Evolutionary conservation across 2,329 filamentous ascomycete species (phyloP).

Genomic region (Metarhizium album): DNA sequence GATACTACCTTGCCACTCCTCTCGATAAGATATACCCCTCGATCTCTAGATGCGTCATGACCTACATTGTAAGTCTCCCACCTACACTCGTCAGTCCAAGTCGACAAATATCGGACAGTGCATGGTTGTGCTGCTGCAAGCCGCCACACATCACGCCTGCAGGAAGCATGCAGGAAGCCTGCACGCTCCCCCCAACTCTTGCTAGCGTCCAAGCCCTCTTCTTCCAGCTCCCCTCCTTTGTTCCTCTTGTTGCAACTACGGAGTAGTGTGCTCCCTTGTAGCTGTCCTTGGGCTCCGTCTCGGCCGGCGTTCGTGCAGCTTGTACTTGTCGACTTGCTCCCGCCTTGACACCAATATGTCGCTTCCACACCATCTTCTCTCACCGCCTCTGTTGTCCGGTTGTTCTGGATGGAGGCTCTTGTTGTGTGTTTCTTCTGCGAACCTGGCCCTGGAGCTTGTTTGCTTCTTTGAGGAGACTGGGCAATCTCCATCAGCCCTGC

Average conservation of each 20-base stretch:
- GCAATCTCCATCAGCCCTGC: constrained; percentile 1
- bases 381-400: constrained; percentile 6
- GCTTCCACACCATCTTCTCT: constrained; percentile 7
- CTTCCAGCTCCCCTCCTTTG: not conserved
- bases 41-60: constrained; percentile 23
- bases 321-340: not conserved
- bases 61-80: constrained; percentile 27
- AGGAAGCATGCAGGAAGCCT: constrained; percentile 1
- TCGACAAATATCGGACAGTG: constrained; percentile 7
- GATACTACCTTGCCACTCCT: not conserved
- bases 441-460: not conserved
- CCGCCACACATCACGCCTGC: constrained; percentile 7
- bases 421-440: constrained; percentile 5
- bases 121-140: constrained; percentile 10
- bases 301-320: constrained; percentile 2
- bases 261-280: not conserved
- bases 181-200: constrained; percentile 1
- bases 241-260: constrained; percentile 1
- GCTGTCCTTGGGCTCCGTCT: constrained; percentile 1
- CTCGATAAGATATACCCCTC: constrained; percentile 12
- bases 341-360: constrained; percentile 3
- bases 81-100: not conserved
- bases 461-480: not conserved
- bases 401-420: not conserved
- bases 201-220: constrained; percentile 4